phyloP scores from a whole-genome alignment of 257 asterid species.

The Solanum boliviense region DNA sequence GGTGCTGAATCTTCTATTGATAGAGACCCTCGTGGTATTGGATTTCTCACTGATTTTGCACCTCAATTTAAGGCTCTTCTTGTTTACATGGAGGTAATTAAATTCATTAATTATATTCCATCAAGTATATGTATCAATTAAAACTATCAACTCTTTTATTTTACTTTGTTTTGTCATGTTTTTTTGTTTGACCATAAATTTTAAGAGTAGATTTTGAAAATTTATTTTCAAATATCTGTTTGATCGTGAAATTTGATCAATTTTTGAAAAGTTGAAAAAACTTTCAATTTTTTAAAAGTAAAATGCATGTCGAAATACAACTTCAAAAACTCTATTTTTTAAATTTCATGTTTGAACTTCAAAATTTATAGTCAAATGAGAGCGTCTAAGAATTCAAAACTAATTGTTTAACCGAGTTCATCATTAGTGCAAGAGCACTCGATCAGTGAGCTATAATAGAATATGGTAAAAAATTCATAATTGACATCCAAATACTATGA shows the following conservation, averaged over 20 bases:
- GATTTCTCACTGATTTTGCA: constrained; percentile 49
- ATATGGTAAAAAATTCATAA: not conserved
- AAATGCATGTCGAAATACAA: not conserved
- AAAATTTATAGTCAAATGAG: not conserved
- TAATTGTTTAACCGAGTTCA: not conserved
- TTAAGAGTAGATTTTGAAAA: not conserved
- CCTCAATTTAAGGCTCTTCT: constrained; percentile 50
- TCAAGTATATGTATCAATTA: not conserved
- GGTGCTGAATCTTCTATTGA: constrained; percentile 60
- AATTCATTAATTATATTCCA: not conserved
- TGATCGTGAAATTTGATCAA: too few relatives aligned
- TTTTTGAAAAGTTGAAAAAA: too few relatives aligned
- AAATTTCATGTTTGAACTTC: not conserved
- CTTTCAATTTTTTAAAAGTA: too few relatives aligned
- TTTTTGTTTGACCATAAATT: not conserved
- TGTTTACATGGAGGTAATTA: constrained; percentile 57
- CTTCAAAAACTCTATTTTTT: not conserved
- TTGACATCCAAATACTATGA: not conserved
- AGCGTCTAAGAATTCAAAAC: not conserved
- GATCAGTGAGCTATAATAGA: not conserved
- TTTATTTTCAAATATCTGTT: not conserved
- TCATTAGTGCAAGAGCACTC: not conserved
- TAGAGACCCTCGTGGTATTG: constrained; percentile 10
- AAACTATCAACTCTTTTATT: not conserved
- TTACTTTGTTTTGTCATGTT: not conserved